A percentile compares a stretch with the other conserved stretches of the same genome.
Conservation (phyloP, 2,329 filamentous ascomycete genomes). For the Aspergillus novoparasiticus region DNA sequence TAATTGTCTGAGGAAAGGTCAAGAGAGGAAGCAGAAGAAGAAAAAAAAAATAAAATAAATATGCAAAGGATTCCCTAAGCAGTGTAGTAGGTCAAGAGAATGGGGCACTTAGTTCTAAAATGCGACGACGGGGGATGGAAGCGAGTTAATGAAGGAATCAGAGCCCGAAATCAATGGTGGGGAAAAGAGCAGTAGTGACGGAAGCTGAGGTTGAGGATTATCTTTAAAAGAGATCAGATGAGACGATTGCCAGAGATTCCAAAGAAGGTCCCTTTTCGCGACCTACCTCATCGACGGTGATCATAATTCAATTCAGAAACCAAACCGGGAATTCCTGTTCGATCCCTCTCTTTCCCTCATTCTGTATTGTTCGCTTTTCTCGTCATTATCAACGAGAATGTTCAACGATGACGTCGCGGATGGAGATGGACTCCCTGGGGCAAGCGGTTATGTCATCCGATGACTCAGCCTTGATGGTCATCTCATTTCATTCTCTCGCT, state of each 20-base stretch:
- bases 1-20: not conserved
- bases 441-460: slow-evolving; percentile 12
- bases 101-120: not conserved
- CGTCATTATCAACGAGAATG: not conserved
- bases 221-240: not conserved
- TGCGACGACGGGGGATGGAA: not conserved
- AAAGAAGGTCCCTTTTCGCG: not conserved
- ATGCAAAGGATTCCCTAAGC: not conserved
- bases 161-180: not conserved
- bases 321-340: not conserved
- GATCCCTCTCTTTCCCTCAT: not conserved
- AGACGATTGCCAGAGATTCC: not conserved
- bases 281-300: not conserved
- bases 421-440: not conserved
- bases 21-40: not conserved
- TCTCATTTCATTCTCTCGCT: no score
- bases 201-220: not conserved
- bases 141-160: slow-evolving; percentile 3
- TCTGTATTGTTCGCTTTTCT: not conserved
- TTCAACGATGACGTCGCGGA: slow-evolving; percentile 12
- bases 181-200: not conserved
- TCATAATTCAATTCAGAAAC: not conserved
- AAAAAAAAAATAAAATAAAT: not conserved
- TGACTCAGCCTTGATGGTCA: slow-evolving; percentile 10
- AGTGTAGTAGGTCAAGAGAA: not conserved